These are phyloP conservation scores for Fusarium mundagurra DNA, from an alignment of 2,329 filamentous ascomycete species.

Conservation along the genomic window DNA sequence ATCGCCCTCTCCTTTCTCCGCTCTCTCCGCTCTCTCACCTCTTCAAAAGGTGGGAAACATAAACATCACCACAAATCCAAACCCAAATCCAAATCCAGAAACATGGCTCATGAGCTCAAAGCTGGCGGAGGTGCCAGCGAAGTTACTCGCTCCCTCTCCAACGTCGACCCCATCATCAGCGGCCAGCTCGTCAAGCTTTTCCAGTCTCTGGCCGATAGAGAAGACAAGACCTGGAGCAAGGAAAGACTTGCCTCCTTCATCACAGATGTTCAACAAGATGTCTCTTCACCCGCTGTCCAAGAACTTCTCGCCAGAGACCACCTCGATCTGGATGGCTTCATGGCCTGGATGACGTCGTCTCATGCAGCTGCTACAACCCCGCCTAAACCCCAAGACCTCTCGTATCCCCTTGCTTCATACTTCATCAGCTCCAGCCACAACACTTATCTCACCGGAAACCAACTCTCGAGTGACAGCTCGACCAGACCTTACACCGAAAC, in stretches of 20 bases:
- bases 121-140: constrained; percentile 60
- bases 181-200: constrained; percentile 59
- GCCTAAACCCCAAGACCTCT: constrained; percentile 61
- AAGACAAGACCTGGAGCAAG: constrained; percentile 55
- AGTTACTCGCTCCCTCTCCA: constrained; percentile 52
- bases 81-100: not conserved
- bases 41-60: constrained; percentile 4
- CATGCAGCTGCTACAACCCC: constrained; percentile 56
- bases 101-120: constrained; percentile 43
- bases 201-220: constrained; percentile 53
- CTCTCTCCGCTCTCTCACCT: constrained; percentile 11
- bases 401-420: constrained; percentile 87
- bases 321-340: constrained; percentile 60
- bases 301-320: constrained; percentile 44
- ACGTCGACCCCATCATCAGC: constrained; percentile 53
- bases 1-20: constrained; percentile 32
- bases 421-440: constrained; percentile 96
- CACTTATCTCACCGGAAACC: constrained; percentile 89
- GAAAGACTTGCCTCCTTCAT: constrained; percentile 59
- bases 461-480: constrained; percentile 86
- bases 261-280: constrained; percentile 56
- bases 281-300: constrained; percentile 42
- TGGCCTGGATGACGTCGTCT: constrained; percentile 66
- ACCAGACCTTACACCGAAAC: constrained; percentile 89
- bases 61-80: not conserved